Base-by-base conservation (phyloP, 1,284 basidiomycete genomes). In the Pyrrhoderma lamaoense region DNA sequence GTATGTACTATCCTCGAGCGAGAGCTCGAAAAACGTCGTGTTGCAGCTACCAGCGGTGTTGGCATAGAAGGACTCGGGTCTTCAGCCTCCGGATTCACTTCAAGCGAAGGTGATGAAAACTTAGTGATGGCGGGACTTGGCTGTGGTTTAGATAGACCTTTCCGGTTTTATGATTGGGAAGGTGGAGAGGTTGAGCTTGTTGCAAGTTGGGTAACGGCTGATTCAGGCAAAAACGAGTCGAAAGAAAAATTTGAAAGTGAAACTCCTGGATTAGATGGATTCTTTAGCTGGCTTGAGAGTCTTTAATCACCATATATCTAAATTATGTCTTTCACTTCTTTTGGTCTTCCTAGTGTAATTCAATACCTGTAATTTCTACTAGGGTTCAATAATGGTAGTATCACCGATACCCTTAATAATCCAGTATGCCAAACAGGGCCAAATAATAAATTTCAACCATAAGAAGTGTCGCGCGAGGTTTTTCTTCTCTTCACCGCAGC, bases 141-240 rank as follows among this genome's bases (percentile, higher is more conserved):
- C 35, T 82, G 79, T 59, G 27, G 27, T 5, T 57, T 57, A 14
- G 73, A 70, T 8, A 73, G 71, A 0, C 60, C 67, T 16, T 89
- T 89, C 70, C 78, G 69, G 58, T 89, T 90, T 60, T 72, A 72
- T 2, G 76, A 82, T 43, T 90, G 87, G 87, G 87, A 89, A 58
- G 87, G 85, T 2, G 86, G 88, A 7, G 80, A 87, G 23, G 68
- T 89, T 14, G 63, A 67, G 1, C 85, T 89, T 60, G 57, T 80
- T 36, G 82, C 77, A 27, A 82, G 78, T 0, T 84, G 74, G 52
- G 70, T 77, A 21, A 67, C 66, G 35, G 65, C 71, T n/a, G 69
- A 67, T 23, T 64, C 65, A 47, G 58, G 55, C 13, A 58, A 45
- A 37, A 25, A 16, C 11, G 27, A 42, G 22, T 47, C 49, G n/a